phyloP scores from a whole-genome alignment of 2,329 filamentous ascomycete genomes.

The Talaromyces sp. region DNA sequence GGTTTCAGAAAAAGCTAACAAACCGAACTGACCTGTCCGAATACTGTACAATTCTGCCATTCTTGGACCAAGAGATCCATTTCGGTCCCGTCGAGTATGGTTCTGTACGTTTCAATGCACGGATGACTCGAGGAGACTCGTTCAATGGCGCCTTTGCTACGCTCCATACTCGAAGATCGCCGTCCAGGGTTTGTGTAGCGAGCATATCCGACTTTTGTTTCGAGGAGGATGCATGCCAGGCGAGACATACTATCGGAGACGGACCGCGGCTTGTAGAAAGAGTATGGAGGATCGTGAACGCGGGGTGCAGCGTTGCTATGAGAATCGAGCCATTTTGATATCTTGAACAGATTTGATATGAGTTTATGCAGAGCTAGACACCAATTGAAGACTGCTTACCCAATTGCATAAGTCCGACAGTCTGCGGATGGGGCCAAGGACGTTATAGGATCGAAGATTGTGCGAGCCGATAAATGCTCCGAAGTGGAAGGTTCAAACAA shows the following conservation, averaged over 20 bases:
- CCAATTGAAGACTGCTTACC: slow-evolving; percentile 53
- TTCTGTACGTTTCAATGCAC: slow-evolving; percentile 76
- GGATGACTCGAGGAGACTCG: slow-evolving; percentile 80
- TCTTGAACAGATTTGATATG: slow-evolving; percentile 42
- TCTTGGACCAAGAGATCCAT: slow-evolving; percentile 99
- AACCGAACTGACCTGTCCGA: slow-evolving; percentile 69
- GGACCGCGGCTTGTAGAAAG: slow-evolving; percentile 77
- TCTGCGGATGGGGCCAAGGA: slow-evolving; percentile 83
- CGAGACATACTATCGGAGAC: slow-evolving; percentile 77
- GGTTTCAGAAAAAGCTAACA: not conserved
- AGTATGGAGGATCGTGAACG: slow-evolving; percentile 91
- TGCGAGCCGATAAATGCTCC: slow-evolving; percentile 85
- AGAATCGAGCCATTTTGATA: slow-evolving; percentile 94
- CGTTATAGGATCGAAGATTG: slow-evolving; percentile 93
- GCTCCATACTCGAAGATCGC: slow-evolving; percentile 93
- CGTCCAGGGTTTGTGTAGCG: slow-evolving; percentile 84
- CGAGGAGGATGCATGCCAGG: slow-evolving; percentile 95
- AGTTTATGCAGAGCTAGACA: not conserved
- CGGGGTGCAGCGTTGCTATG: slow-evolving; percentile 80
- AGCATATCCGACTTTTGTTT: slow-evolving; percentile 98
- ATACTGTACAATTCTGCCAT: slow-evolving; percentile 89
- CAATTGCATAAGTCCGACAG: slow-evolving; percentile 92
- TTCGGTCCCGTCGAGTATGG: slow-evolving; percentile 66
- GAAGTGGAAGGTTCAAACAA: slow-evolving; percentile 89
- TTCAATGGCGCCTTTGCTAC: slow-evolving; percentile 71